phyloP scores from a whole-genome alignment of 2,329 filamentous ascomycete genomes.

The Verticillium isaacii region DNA sequence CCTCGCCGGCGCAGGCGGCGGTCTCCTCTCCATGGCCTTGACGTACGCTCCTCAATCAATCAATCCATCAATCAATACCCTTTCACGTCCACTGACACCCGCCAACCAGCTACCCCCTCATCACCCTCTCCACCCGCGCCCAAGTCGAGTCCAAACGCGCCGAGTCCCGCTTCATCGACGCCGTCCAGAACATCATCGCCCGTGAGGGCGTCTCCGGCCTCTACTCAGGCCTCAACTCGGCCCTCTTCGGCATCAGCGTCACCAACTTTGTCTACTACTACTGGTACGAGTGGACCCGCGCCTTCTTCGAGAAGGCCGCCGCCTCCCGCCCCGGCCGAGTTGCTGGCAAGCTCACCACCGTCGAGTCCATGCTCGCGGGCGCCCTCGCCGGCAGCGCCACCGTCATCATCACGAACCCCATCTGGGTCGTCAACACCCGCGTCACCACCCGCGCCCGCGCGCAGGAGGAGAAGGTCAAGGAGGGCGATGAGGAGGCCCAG shows the following conservation, averaged over 20 bases:
- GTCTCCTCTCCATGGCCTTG: slow-evolving; percentile 90
- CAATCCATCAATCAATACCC: background rate
- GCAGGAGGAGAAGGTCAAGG: slow-evolving; percentile 51
- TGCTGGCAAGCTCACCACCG: slow-evolving; percentile 77
- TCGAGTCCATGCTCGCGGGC: slow-evolving; percentile 93
- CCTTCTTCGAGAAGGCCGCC: slow-evolving; percentile 78
- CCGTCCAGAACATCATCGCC: slow-evolving; percentile 80
- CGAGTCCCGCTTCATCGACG: slow-evolving; percentile 76
- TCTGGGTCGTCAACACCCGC: slow-evolving; percentile 98
- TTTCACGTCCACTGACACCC: slow-evolving; percentile 6
- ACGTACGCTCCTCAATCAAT: slow-evolving; percentile 54
- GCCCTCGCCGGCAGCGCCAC: slow-evolving; percentile 91
- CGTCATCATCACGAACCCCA: slow-evolving; percentile 94
- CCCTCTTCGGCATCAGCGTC: slow-evolving; percentile 93
- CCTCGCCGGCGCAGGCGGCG: slow-evolving; percentile 86
- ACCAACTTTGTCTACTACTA: slow-evolving; percentile 99
- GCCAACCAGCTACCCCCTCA: slow-evolving; percentile 74
- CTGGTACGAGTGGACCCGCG: slow-evolving; percentile 97
- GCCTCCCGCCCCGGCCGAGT: slow-evolving; percentile 68
- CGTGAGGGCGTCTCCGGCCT: slow-evolving; percentile 86
- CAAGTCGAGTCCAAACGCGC: slow-evolving; percentile 96
- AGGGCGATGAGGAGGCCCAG: slow-evolving; percentile 34
- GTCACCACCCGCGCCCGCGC: slow-evolving; percentile 86
- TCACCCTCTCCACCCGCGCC: slow-evolving; percentile 93
- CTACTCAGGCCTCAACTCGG: slow-evolving; percentile 89